Conservation (phyloP, 768 basidiomycete species). For the Rubroboletus pulcherrimus region DNA sequence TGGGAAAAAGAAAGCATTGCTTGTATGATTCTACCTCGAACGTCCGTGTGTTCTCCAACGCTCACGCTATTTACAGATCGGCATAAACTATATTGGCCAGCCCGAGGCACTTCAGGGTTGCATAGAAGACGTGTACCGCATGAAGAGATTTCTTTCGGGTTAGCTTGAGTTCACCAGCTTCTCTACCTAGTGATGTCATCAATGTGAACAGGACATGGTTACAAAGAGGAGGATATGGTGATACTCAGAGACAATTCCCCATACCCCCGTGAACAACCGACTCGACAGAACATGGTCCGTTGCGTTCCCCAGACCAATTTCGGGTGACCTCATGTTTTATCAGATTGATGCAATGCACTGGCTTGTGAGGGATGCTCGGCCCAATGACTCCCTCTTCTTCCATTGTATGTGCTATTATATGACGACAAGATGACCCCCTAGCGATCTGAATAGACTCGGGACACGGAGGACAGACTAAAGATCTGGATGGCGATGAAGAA, state of each 20-base stretch:
- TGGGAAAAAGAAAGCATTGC: constrained; percentile 84
- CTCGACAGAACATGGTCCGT: constrained; percentile 73
- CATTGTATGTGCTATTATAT: constrained; percentile 54
- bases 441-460: constrained; percentile 62
- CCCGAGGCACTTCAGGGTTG: constrained; percentile 73
- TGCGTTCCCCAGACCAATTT: background rate
- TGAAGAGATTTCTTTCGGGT: constrained; percentile 74
- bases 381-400: constrained; percentile 88
- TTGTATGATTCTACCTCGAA: constrained; percentile 45
- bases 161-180: constrained; percentile 21
- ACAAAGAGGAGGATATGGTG: constrained; percentile 78
- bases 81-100: constrained; percentile 82
- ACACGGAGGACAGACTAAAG: constrained; percentile 89
- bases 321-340: background rate
- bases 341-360: constrained; percentile 82
- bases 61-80: constrained; percentile 51
- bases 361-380: constrained; percentile 77
- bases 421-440: background rate
- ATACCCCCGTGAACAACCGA: constrained; percentile 65
- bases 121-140: constrained; percentile 86
- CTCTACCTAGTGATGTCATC: background rate
- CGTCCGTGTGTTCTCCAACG: background rate
- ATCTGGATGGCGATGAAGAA: constrained; percentile 75
- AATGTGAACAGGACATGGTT: constrained; percentile 39
- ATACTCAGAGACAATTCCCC: constrained; percentile 74